These are phyloP conservation scores for Nicotiana benthamiana DNA, from an alignment of 257 asterid genomes.

Conservation along the genomic window DNA sequence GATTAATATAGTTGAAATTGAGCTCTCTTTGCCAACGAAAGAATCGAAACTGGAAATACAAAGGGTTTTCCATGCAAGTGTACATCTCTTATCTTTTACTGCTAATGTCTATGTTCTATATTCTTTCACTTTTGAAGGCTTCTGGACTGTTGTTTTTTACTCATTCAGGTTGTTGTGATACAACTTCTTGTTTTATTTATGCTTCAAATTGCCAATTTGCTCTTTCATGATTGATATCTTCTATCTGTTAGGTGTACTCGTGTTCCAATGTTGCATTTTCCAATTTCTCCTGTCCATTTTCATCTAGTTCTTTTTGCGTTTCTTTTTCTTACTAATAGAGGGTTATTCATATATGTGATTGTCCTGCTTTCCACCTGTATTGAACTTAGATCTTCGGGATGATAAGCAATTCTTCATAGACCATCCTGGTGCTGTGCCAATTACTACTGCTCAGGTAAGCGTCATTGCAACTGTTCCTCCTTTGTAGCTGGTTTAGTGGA, in stretches of 20 bases:
- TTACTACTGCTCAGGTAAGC: slow-evolving; percentile 35
- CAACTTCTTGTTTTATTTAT: neutral
- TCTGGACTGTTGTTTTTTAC: neutral
- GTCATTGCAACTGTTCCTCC: neutral
- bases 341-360: neutral
- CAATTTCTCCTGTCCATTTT: neutral
- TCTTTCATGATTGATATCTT: neutral
- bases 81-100: neutral
- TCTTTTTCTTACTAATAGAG: neutral
- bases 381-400: slow-evolving; percentile 34
- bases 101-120: neutral
- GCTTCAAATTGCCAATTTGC: neutral
- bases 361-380: neutral
- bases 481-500: neutral
- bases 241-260: neutral
- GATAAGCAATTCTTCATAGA: slow-evolving; percentile 34
- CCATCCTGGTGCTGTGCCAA: slow-evolving; percentile 43
- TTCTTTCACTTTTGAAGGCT: neutral
- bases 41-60: neutral
- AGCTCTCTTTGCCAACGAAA: neutral
- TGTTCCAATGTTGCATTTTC: neutral
- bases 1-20: neutral
- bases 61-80: neutral
- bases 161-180: neutral
- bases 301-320: neutral